A percentile compares a stretch with the other conserved stretches of the same genome.
Conservation (phyloP, 2,329 filamentous ascomycete species). For the Aspergillus novoparasiticus region DNA sequence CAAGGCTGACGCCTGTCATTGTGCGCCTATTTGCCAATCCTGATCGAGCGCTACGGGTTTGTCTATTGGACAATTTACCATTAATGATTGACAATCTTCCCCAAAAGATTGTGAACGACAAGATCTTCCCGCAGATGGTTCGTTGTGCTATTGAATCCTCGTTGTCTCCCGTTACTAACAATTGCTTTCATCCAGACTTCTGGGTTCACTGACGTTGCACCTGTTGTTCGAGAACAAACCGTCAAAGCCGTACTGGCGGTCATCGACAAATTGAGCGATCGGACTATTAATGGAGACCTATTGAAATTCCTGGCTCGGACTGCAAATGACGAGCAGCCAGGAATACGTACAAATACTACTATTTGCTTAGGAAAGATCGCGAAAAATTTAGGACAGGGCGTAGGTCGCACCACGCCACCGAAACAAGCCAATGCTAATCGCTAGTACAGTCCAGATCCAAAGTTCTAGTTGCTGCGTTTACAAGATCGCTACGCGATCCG, state of each 20-base stretch:
- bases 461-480: constrained; percentile 90
- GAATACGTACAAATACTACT: constrained; percentile 96
- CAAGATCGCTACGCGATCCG: constrained; percentile 83
- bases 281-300: constrained; percentile 90
- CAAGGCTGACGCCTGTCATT: constrained; percentile 80
- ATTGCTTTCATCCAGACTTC: constrained; percentile 62
- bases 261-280: constrained; percentile 85
- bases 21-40: constrained; percentile 87
- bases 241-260: constrained; percentile 90
- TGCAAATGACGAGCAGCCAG: constrained; percentile 95
- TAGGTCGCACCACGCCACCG: constrained; percentile 30
- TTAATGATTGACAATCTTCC: constrained; percentile 88
- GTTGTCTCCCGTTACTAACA: not conserved
- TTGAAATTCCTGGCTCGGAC: constrained; percentile 90
- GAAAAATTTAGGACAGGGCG: constrained; percentile 73
- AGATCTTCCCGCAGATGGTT: constrained; percentile 93
- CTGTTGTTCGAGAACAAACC: constrained; percentile 91
- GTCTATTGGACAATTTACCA: constrained; percentile 83
- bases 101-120: constrained; percentile 89
- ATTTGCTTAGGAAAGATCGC: constrained; percentile 97
- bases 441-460: constrained; percentile 71
- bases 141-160: constrained; percentile 22
- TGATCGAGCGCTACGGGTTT: constrained; percentile 88
- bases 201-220: constrained; percentile 89
- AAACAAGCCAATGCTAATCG: constrained; percentile 27